Base-by-base conservation (phyloP, 306 rosid species). In the Medicago arabica region DNA sequence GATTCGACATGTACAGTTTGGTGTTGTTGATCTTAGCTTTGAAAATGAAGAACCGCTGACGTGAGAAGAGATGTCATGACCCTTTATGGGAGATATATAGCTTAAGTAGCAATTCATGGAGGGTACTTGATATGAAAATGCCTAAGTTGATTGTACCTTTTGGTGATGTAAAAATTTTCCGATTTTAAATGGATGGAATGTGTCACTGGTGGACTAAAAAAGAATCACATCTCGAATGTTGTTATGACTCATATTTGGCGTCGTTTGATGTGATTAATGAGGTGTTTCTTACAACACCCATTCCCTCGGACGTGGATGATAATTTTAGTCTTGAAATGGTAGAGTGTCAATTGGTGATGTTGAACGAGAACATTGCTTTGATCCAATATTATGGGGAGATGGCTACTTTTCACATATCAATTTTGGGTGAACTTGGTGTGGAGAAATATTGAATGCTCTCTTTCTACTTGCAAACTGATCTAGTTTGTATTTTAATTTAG, bases 31-130 rank as follows among this genome's bases (percentile, higher is more conserved):
- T n/a, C 9, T 1, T 11, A 5, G n/a, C 12, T 44, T 11, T 4
- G 13, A 13, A 12, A 14, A 44, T 11, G 50, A 3, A 44, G 6
- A 44, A 11, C 36, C 36, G 36, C 1, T 44, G 15, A 3, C 4
- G 5, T 3, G 57, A 9, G 7, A 50, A 15, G 21, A 50, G 19
- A 50, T 15, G n/a, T n/a, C 9, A 16, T 1, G 13, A 55, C 7
- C 62, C 58, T 51, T 51, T 16, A n/a, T 16, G 58, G 58, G 58
- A 51, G 58, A 51, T 51, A n/a, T 51, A 51, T 51, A 51, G 58
- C 18, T 17, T 51, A 51, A 16, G 23, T n/a, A 51, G 21, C 11
- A 51, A 51, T 21, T 51, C 23, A 1, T 51, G 58, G 58, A 51
- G 21, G 10, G 7, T n/a, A 51, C 58, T 51, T 17, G 58, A 10